phyloP scores from a whole-genome alignment of 2,329 filamentous ascomycete genomes.

The Emmonsiellopsis sp. region DNA sequence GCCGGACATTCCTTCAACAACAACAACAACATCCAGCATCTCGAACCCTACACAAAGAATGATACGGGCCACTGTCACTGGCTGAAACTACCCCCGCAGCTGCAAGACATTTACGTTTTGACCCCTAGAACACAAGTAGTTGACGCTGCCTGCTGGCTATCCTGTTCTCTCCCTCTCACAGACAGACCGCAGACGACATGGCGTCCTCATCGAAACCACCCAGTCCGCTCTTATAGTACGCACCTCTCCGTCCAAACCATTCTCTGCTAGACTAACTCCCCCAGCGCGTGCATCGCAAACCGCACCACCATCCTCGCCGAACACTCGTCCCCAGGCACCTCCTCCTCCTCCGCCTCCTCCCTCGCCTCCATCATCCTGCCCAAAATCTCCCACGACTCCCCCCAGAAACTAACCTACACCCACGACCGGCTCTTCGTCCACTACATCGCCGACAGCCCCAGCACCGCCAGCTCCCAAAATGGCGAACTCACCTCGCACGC shows the following conservation, averaged over 20 bases:
- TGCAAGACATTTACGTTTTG: too few relatives aligned
- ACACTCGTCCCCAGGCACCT: conserved; percentile 78
- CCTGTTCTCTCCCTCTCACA: not conserved
- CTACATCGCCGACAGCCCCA: conserved; percentile 80
- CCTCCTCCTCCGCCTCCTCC: conserved; percentile 74
- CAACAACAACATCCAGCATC: too few relatives aligned
- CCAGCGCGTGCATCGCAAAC: conserved; percentile 86
- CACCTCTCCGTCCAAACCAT: not conserved
- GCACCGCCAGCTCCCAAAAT: conserved; percentile 47
- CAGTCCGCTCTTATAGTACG: conserved; percentile 22
- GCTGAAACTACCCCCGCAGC: too few relatives aligned
- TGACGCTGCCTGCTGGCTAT: not conserved
- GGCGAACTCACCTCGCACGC: conserved; percentile 53
- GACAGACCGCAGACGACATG: conserved; percentile 38
- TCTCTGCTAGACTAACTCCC: conserved; percentile 2
- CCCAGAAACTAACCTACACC: conserved; percentile 89
- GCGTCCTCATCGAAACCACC: conserved; percentile 58
- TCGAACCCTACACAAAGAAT: too few relatives aligned
- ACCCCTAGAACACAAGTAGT: not conserved
- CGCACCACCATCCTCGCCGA: conserved; percentile 88
- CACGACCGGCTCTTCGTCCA: conserved; percentile 90
- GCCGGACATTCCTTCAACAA: too few relatives aligned
- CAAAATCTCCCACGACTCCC: conserved; percentile 71
- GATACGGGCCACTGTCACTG: too few relatives aligned
- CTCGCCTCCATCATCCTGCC: conserved; percentile 91